Conservation (phyloP, 2,329 filamentous ascomycete genomes). For the Fusarium sororula region DNA sequence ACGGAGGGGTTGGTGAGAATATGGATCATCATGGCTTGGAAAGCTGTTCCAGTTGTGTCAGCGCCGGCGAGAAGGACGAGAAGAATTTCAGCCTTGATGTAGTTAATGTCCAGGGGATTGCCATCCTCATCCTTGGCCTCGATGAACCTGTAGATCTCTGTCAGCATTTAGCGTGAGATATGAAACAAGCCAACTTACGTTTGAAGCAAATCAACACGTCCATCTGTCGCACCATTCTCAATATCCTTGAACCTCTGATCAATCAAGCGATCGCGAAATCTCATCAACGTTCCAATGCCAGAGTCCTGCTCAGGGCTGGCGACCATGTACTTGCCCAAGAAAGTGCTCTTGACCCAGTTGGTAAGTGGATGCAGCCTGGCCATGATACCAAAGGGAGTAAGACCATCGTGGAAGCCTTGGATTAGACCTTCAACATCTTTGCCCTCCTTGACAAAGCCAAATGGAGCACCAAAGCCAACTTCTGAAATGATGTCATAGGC, state of each 20-base stretch:
- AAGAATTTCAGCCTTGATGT: constrained; percentile 35
- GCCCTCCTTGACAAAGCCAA: constrained; percentile 58
- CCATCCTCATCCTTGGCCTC: constrained; percentile 22
- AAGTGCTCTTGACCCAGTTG: constrained; percentile 28
- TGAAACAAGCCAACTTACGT: constrained; percentile 43
- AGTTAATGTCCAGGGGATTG: constrained; percentile 23
- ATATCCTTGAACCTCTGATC: constrained; percentile 58
- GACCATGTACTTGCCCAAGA: constrained; percentile 34
- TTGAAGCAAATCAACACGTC: constrained; percentile 60
- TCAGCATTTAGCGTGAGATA: neutral
- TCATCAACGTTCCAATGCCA: constrained; percentile 65
- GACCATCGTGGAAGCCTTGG: constrained; percentile 27
- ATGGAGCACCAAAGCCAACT: constrained; percentile 52
- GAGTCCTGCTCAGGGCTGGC: constrained; percentile 58
- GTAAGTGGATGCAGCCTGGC: constrained; percentile 48
- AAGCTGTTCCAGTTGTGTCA: constrained; percentile 59
- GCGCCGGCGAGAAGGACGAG: constrained; percentile 47
- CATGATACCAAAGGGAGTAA: constrained; percentile 49
- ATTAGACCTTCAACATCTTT: constrained; percentile 57
- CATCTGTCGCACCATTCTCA: constrained; percentile 53
- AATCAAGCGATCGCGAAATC: constrained; percentile 65
- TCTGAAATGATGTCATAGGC: constrained; percentile 61
- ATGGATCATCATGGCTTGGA: constrained; percentile 52
- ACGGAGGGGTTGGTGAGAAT: constrained; percentile 23
- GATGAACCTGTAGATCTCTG: neutral